Evolutionary conservation across 805 yeast species (phyloP).

Genomic region (Metschnikowia shivogae): DNA sequence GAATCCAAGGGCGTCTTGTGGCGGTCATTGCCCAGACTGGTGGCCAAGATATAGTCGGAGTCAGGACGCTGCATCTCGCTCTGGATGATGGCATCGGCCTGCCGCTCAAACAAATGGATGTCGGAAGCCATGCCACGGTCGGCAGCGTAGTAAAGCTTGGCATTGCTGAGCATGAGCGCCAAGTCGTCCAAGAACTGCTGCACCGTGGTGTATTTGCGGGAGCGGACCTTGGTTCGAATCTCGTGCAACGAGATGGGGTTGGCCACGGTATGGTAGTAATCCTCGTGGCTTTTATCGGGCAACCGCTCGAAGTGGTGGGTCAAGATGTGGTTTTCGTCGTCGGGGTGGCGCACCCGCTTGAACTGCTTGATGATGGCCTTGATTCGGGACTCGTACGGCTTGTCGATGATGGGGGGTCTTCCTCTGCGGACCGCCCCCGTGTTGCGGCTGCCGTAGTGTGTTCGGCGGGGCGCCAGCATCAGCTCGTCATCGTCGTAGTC

Average conservation of each 20-base stretch:
- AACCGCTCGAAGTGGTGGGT: slow-evolving; percentile 73
- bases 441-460: slow-evolving; percentile 4
- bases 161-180: slow-evolving; percentile 68
- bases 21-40: slow-evolving; percentile 43
- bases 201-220: slow-evolving; percentile 73
- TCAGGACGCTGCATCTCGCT: slow-evolving; percentile 81
- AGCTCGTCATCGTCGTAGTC: slow-evolving; percentile 18
- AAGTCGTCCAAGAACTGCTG: slow-evolving; percentile 77
- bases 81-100: slow-evolving; percentile 53
- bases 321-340: slow-evolving; percentile 45
- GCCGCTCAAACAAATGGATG: slow-evolving; percentile 58
- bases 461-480: slow-evolving; percentile 5
- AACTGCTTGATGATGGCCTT: slow-evolving; percentile 79
- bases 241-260: slow-evolving; percentile 68
- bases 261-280: slow-evolving; percentile 49
- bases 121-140: slow-evolving; percentile 57
- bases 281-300: slow-evolving; percentile 62
- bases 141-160: slow-evolving; percentile 52
- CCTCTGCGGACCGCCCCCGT: slow-evolving; percentile 68
- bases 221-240: slow-evolving; percentile 78
- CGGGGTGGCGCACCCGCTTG: slow-evolving; percentile 62
- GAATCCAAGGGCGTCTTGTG: slow-evolving; percentile 78
- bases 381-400: slow-evolving; percentile 88
- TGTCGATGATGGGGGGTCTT: slow-evolving; percentile 86
- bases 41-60: slow-evolving; percentile 53